phyloP scores from a whole-genome alignment of 495 filamentous ascomycete species.

The Penicillium manginii region DNA sequence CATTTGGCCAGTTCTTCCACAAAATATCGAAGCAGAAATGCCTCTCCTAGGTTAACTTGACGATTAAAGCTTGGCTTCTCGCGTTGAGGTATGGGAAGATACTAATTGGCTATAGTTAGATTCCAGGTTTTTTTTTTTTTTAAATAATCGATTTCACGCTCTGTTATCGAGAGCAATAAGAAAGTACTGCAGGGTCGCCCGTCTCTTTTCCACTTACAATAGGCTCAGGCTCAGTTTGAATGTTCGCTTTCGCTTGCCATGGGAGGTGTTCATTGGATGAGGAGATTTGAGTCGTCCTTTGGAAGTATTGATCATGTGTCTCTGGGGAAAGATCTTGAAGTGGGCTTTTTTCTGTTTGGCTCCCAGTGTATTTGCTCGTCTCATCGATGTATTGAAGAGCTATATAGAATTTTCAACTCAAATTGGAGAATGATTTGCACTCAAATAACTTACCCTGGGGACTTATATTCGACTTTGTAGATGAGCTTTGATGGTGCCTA shows the following conservation, averaged over 20 bases:
- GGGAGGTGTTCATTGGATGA: neutral
- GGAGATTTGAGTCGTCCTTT: neutral
- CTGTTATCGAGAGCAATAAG: neutral
- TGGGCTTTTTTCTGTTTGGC: neutral
- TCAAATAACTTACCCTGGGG: neutral
- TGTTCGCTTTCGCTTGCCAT: neutral
- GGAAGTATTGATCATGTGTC: neutral
- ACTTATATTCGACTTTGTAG: neutral
- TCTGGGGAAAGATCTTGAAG: neutral
- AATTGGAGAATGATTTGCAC: neutral
- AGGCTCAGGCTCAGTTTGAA: neutral
- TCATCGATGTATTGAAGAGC: neutral
- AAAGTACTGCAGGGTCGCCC: neutral
- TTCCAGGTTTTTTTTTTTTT: neutral
- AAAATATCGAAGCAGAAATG: constrained; percentile 23
- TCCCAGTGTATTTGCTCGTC: neutral
- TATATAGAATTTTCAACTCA: neutral
- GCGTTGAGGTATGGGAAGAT: constrained; percentile 3
- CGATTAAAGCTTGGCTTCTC: neutral
- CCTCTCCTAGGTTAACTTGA: constrained; percentile 21
- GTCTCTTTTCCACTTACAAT: constrained; percentile 9
- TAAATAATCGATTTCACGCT: neutral
- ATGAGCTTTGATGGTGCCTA: constrained; percentile 13
- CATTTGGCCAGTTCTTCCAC: constrained; percentile 20
- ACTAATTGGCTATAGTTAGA: neutral